Evolutionary conservation across 176 grass and related monocot genomes (phyloP).

Genomic region (Musa troglodytarum): DNA sequence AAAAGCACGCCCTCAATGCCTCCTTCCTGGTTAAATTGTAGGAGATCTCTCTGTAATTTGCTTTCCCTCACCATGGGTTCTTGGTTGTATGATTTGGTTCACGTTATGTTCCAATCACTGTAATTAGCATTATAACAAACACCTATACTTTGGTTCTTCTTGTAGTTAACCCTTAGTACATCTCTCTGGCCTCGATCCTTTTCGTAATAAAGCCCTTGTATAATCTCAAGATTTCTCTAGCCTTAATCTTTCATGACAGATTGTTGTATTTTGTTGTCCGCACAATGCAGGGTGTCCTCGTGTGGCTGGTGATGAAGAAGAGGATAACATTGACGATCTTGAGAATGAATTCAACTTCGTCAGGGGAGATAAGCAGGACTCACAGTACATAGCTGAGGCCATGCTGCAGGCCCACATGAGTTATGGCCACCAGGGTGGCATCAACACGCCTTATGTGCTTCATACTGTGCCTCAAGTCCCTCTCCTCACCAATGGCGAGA

Average conservation of each 20-base stretch:
- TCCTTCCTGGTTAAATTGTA: too few relatives aligned
- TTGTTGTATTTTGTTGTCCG: not conserved
- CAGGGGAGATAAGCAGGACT: slow-evolving; percentile 37
- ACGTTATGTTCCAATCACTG: too few relatives aligned
- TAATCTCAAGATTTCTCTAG: not conserved
- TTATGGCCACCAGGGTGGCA: slow-evolving; percentile 56
- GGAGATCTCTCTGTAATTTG: too few relatives aligned
- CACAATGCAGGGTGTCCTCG: slow-evolving; percentile 43
- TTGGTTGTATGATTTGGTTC: too few relatives aligned
- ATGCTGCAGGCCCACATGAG: slow-evolving; percentile 61
- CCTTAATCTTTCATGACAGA: not conserved
- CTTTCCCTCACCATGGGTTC: too few relatives aligned
- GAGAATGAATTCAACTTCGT: slow-evolving; percentile 71
- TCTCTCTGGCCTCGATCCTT: too few relatives aligned
- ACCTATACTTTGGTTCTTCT: too few relatives aligned
- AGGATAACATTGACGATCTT: slow-evolving; percentile 72
- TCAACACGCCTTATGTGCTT: slow-evolving; percentile 29
- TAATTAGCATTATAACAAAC: too few relatives aligned
- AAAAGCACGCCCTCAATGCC: too few relatives aligned
- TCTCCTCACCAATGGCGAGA: slow-evolving; percentile 87
- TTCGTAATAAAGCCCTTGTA: too few relatives aligned
- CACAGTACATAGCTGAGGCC: slow-evolving; percentile 44
- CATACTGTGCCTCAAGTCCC: slow-evolving; percentile 54
- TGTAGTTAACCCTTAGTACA: too few relatives aligned
- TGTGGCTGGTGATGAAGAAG: slow-evolving; percentile 78